Evolutionary conservation across 1,284 basidiomycete species (phyloP).

Genomic region (Exobasidium cylindrosporum): DNA sequence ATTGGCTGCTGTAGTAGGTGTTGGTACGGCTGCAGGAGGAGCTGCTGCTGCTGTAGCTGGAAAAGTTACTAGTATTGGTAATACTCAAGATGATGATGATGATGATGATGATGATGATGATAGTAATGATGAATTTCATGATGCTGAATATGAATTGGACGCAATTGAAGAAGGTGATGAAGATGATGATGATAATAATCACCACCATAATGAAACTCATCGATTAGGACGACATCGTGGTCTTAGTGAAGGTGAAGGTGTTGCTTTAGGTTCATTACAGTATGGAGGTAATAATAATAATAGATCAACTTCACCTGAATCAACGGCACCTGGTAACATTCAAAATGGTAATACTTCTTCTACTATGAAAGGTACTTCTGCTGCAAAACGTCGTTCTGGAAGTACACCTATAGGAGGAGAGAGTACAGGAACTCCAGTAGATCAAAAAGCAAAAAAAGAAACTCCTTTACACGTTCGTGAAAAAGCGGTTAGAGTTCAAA

Average conservation of each 20-base stretch:
- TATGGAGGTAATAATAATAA: slow-evolving; percentile 6
- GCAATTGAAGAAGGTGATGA: slow-evolving; percentile 42
- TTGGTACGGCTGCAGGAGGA: slow-evolving; percentile 11
- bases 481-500: slow-evolving; percentile 43
- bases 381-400: slow-evolving; percentile 30
- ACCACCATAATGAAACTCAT: slow-evolving; percentile 13
- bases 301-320: slow-evolving; percentile 13
- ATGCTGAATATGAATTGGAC: slow-evolving; percentile 33
- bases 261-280: background rate
- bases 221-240: slow-evolving; percentile 1
- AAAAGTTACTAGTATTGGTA: slow-evolving; percentile 2
- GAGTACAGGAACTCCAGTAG: slow-evolving; percentile 19
- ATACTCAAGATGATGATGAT: slow-evolving; percentile 7
- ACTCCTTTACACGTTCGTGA: slow-evolving; percentile 29
- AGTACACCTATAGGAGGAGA: slow-evolving; percentile 9
- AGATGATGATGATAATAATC: slow-evolving; percentile 24
- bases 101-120: slow-evolving; percentile 14
- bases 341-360: slow-evolving; percentile 15
- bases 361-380: slow-evolving; percentile 25
- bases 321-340: slow-evolving; percentile 21
- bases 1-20: slow-evolving; percentile 15
- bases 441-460: slow-evolving; percentile 32
- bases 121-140: slow-evolving; percentile 34
- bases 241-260: slow-evolving; percentile 11
- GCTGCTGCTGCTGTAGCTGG: slow-evolving; percentile 15